A percentile compares a stretch with the other conserved stretches of the same genome.
Conservation (phyloP, 371 early-diverging fungal genomes). For the Dinochytrium kinnereticum region DNA sequence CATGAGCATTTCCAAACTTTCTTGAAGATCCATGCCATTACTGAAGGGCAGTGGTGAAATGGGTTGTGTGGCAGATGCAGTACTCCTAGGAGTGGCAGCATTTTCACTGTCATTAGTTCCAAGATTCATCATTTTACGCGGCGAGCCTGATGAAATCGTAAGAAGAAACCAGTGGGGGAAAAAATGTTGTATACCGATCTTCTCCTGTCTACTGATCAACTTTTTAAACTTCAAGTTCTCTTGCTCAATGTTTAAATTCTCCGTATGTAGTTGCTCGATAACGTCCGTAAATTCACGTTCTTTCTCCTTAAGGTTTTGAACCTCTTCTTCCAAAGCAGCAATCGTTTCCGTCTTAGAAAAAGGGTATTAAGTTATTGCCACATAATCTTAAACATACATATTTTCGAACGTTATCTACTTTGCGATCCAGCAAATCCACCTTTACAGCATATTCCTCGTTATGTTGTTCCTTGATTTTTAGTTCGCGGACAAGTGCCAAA, state of each 20-base stretch:
- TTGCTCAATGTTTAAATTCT: constrained; percentile 67
- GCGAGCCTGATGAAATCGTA: not conserved
- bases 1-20: constrained; percentile 34
- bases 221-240: constrained; percentile 69
- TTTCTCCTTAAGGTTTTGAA: constrained; percentile 66
- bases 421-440: constrained; percentile 77
- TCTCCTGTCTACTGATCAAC: constrained; percentile 39
- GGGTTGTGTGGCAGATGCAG: not conserved
- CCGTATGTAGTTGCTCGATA: constrained; percentile 73
- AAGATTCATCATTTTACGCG: not conserved
- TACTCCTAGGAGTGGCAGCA: not conserved
- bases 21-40: constrained; percentile 25
- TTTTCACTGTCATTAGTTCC: not conserved
- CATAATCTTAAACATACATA: constrained; percentile 45
- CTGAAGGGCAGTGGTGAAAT: constrained; percentile 11
- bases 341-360: constrained; percentile 62
- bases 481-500: constrained; percentile 71
- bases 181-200: constrained; percentile 37
- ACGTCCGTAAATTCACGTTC: constrained; percentile 74
- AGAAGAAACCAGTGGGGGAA: not conserved
- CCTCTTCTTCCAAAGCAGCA: constrained; percentile 61
- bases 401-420: constrained; percentile 66
- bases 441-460: constrained; percentile 78
- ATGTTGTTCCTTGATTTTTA: constrained; percentile 77
- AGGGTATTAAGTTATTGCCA: not conserved